Base-by-base conservation (phyloP, 2,329 filamentous ascomycete species). In the Colletotrichum kahawae region DNA sequence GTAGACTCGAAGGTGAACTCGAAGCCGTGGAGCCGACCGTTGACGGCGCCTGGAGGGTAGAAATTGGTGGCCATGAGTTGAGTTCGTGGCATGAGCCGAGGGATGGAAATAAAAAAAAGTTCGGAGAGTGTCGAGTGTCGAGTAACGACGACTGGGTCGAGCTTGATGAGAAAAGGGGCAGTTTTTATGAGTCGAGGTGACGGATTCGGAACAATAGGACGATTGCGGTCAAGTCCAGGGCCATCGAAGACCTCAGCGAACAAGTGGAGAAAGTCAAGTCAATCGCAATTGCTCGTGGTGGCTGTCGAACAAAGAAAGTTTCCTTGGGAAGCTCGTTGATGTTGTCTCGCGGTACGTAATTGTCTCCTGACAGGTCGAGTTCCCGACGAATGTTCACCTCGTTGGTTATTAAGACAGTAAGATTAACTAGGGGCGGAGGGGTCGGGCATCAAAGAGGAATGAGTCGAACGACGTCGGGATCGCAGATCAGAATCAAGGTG, bases 1-100 rank as follows among this genome's bases (percentile, higher is more conserved):
- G 76, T 75, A 27, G 74, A 68, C 65, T 77, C 74, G 27, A 77
- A 77, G 9, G 76, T 77, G 65, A 77, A 77, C 38, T 74, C 70
- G 74, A 71, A 77, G n/a, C 65, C 65, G 48, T 77, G 38, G 21
- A 77, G 65, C 29, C 54, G 70, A 31, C 74, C 67, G 31, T 73
- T 64, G 64, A 43, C 62, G 66, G 71, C 54, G 31, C 71, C 54
- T 13, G 74, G 70, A 34, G 76, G 67, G 13, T 59, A 36, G 34
- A 76, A 69, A 18, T 48, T 48, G 43, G 43, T 48, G 43, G 73
- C 65, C 72, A 73, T 76, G 64, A 70, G 57, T 36, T 51, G 14
- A 21, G 72, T 62, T 21, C 27, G 72, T 34, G 69, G 57, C 72
- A 59, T 72, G 63, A 34, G 63, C 43, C 43, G 5, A 48, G 43